Conservation (phyloP, 495 filamentous ascomycete species). For the Aspergillus nanangensis region DNA sequence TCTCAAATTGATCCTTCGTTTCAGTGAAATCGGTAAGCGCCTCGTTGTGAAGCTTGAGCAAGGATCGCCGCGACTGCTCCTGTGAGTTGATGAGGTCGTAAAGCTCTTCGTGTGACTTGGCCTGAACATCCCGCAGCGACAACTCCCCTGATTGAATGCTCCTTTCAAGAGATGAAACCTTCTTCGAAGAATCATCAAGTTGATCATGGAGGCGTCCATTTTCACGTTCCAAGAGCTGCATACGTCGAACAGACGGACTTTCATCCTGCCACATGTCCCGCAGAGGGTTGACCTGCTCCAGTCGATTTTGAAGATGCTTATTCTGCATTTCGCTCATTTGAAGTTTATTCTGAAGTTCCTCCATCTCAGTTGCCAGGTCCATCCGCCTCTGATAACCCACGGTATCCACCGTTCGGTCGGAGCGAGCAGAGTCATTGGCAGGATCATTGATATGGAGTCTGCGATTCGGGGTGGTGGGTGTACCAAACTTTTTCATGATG, state of each 20-base stretch:
- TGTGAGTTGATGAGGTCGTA: slow-evolving; percentile 92
- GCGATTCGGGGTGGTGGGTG: slow-evolving; percentile 70
- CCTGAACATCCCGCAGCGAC: slow-evolving; percentile 85
- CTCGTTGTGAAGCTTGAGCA: slow-evolving; percentile 81
- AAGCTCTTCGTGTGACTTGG: slow-evolving; percentile 90
- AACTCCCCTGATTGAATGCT: slow-evolving; percentile 85
- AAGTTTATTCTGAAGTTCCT: slow-evolving; percentile 90
- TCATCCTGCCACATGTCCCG: slow-evolving; percentile 68
- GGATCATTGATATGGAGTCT: slow-evolving; percentile 58
- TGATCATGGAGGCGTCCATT: slow-evolving; percentile 91
- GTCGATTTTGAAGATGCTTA: slow-evolving; percentile 84
- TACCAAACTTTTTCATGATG: slow-evolving; percentile 61
- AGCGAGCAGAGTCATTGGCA: slow-evolving; percentile 76
- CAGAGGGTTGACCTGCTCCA: slow-evolving; percentile 58
- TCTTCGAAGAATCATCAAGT: slow-evolving; percentile 91
- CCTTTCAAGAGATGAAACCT: slow-evolving; percentile 86
- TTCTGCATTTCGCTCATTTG: slow-evolving; percentile 97
- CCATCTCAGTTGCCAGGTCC: slow-evolving; percentile 87
- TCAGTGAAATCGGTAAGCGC: slow-evolving; percentile 80
- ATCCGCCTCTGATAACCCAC: slow-evolving; percentile 83
- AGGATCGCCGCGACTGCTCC: slow-evolving; percentile 76
- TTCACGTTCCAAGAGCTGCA: slow-evolving; percentile 88
- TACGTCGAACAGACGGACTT: slow-evolving; percentile 75
- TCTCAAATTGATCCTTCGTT: slow-evolving; percentile 80
- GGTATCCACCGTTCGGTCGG: slow-evolving; percentile 86